phyloP scores from a whole-genome alignment of 192 early-diverging fungal genomes.

The Spizellomyces punctatus region DNA sequence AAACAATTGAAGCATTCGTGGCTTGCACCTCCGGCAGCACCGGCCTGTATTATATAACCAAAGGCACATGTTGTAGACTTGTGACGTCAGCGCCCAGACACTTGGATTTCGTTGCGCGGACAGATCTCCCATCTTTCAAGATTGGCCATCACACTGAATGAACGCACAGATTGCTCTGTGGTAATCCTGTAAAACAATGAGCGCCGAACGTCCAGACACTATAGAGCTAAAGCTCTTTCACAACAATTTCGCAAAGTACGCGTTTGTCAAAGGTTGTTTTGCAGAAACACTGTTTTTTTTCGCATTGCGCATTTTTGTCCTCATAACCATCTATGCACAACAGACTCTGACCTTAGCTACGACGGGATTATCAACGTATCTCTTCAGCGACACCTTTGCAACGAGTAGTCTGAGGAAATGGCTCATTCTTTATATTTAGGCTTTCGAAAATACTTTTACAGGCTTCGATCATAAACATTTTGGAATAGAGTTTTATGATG shows the following conservation, averaged over 20 bases:
- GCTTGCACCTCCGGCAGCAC: too few relatives aligned
- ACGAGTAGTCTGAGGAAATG: not conserved
- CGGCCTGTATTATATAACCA: too few relatives aligned
- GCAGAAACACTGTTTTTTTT: not conserved
- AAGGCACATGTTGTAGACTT: too few relatives aligned
- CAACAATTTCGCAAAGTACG: constrained; percentile 7
- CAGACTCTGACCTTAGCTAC: not conserved
- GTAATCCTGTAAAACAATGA: too few relatives aligned
- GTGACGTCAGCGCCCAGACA: too few relatives aligned
- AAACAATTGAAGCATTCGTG: too few relatives aligned
- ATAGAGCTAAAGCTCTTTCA: constrained; percentile 13
- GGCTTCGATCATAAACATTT: not conserved
- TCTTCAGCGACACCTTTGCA: not conserved
- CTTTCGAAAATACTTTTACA: constrained; percentile 14
- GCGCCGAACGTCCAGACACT: not conserved
- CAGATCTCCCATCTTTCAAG: too few relatives aligned
- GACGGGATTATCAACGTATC: constrained; percentile 4
- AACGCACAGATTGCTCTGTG: too few relatives aligned
- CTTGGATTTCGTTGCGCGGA: too few relatives aligned
- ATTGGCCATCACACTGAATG: too few relatives aligned
- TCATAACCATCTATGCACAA: not conserved
- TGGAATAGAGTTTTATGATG: constrained; percentile 28
- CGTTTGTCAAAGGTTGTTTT: not conserved
- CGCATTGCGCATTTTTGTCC: not conserved
- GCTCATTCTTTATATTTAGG: not conserved